Base-by-base conservation (phyloP, 1,139 yeast genomes). In the Debaryomyces sp. region DNA sequence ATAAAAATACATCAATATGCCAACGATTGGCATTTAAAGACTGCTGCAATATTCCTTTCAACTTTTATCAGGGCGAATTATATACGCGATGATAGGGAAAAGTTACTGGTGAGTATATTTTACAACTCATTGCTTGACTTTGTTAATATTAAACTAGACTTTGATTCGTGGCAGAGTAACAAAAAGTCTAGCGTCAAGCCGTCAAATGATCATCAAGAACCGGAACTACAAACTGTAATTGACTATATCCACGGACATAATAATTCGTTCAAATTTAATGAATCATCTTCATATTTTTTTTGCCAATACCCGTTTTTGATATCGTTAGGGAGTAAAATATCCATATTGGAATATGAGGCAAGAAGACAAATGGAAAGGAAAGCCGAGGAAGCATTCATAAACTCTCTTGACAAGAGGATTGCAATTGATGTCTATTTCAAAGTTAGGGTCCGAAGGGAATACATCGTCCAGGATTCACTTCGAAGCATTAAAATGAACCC, bases 301-400 rank as follows among this genome's bases (percentile, higher is more conserved):
- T 92, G 97, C 59, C 89, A 87, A 54, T 91, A 78, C 58, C 97
- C 98, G 1, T 91, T 88, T 62, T 68, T 90, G 48, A 71, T 94
- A 18, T 85, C 96, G 0, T 70, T 94, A 54, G 96, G 96, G 0
- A 80, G 89, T 3, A 94, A 94, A 64, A 87, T 91, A 2, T 75
- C 85, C 0, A 82, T 92, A 3, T 68, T 94, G 55, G 96, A 89
- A 58, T 84, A 88, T 63, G 97, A 91, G 60, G 91, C 96, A 0
- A 80, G 84, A 50, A 70, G 89, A 37, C 87, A 84, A 50, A 90
- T 92, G 96, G 96, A 88, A 58, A 70, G 87, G 48, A 85, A 87
- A 60, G 97, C 96, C 0, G 96, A 90, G 58, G 95, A 89, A 61
- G 96, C 97, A 0, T 90, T 91, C 58, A 80, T 91, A 43, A 82